A percentile compares a stretch with the other conserved stretches of the same genome.
Conservation (phyloP, 2,329 filamentous ascomycete genomes). For the Phyllosticta citriasiana region DNA sequence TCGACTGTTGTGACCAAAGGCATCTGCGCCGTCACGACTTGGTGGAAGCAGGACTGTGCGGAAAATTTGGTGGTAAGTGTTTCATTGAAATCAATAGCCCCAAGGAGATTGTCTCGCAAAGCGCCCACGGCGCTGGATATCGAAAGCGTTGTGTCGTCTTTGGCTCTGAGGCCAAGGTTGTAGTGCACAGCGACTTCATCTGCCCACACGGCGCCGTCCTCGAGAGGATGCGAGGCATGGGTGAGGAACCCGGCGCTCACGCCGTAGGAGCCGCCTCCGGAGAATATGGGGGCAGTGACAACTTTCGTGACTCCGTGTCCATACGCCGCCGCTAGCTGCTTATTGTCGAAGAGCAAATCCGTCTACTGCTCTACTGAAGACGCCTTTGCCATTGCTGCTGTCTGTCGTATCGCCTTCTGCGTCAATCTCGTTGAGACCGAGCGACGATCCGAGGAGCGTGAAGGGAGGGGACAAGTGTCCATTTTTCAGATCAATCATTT, state of each 20-base stretch:
- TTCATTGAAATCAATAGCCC: conserved; percentile 35
- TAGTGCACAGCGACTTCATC: conserved; percentile 33
- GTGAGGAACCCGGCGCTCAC: conserved; percentile 28
- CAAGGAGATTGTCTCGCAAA: conserved; percentile 45
- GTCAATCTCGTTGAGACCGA: conserved; percentile 56
- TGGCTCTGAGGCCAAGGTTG: conserved; percentile 42
- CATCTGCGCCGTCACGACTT: conserved; percentile 44
- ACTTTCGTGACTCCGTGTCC: conserved; percentile 29
- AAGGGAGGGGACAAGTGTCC: conserved; percentile 53
- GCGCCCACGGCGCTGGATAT: conserved; percentile 45
- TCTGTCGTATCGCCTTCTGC: conserved; percentile 40
- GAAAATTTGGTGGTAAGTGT: conserved; percentile 17
- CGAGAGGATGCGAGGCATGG: conserved; percentile 23
- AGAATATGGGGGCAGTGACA: conserved; percentile 27
- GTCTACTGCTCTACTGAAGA: conserved; percentile 48
- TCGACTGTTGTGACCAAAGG: conserved; percentile 51
- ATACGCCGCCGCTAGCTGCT: conserved; percentile 27
- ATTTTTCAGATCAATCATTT: conserved; percentile 37
- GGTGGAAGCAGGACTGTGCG: conserved; percentile 40
- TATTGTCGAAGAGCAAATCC: conserved; percentile 33
- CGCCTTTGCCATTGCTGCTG: conserved; percentile 39
- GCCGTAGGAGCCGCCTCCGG: conserved; percentile 25
- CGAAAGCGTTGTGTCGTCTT: conserved; percentile 37
- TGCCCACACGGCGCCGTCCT: conserved; percentile 30
- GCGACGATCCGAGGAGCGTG: conserved; percentile 48